Percentiles rank a stretch among this genome's conserved stretches.
These are phyloP conservation scores for Fomitopsis betulina DNA, from an alignment of 1,284 basidiomycete genomes.

Conservation along the genomic window DNA sequence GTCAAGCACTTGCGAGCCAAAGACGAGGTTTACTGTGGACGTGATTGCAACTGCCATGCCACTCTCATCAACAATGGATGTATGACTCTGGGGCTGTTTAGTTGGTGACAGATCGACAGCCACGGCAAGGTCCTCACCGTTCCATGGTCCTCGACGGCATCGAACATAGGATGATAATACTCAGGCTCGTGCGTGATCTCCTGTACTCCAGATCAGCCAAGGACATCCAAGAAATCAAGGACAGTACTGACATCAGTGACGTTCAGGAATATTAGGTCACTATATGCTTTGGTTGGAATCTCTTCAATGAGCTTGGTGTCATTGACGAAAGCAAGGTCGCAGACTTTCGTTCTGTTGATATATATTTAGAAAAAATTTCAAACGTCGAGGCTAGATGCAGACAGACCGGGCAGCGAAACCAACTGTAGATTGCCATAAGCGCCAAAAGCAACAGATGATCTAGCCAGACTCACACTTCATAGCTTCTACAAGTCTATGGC, in stretches of 20 bases:
- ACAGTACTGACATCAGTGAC: constrained; percentile 72
- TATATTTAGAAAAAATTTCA: not conserved
- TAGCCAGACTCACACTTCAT: constrained; percentile 57
- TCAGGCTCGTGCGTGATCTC: constrained; percentile 73
- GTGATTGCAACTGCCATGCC: constrained; percentile 87
- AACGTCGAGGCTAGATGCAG: not conserved
- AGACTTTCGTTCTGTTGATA: constrained; percentile 65
- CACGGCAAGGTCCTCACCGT: constrained; percentile 49
- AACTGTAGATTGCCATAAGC: constrained; percentile 30
- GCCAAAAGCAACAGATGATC: not conserved
- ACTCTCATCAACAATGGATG: constrained; percentile 74
- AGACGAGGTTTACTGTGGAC: constrained; percentile 83
- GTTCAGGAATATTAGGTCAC: constrained; percentile 53
- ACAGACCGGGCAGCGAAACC: constrained; percentile 70
- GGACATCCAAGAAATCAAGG: constrained; percentile 9
- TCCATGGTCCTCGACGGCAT: constrained; percentile 78
- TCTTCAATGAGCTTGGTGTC: constrained; percentile 53
- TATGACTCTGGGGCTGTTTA: constrained; percentile 58
- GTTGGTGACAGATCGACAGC: not conserved
- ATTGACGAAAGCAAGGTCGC: constrained; percentile 68
- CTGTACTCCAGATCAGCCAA: constrained; percentile 34
- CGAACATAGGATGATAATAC: constrained; percentile 84
- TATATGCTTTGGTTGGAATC: constrained; percentile 72
- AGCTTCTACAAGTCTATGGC: constrained; percentile 72
- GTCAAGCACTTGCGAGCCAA: constrained; percentile 86